Conservation (phyloP, 2,329 filamentous ascomycete genomes). For the Aspergillus sp. region DNA sequence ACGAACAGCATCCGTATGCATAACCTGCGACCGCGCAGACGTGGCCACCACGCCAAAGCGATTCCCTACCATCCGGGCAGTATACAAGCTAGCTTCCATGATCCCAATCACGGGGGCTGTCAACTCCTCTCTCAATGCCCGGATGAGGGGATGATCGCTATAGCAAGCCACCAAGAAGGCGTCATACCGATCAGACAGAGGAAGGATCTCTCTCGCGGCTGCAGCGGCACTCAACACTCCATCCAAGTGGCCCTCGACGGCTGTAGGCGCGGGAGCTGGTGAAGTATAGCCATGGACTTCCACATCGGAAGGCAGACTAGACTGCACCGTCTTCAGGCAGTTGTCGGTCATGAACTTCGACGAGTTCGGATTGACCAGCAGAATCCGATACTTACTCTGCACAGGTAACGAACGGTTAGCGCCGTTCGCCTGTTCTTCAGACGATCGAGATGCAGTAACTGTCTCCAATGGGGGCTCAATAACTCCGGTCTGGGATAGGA, state of each 20-base stretch:
- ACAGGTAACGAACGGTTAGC: not conserved
- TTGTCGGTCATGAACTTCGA: conserved; percentile 48
- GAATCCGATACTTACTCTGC: conserved; percentile 32
- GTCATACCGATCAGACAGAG: conserved; percentile 44
- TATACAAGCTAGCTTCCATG: conserved; percentile 52
- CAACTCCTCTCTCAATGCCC: conserved; percentile 47
- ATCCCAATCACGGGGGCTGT: conserved; percentile 48
- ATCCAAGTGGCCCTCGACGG: conserved; percentile 52
- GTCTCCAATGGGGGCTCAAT: conserved; percentile 36
- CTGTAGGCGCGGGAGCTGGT: conserved; percentile 48
- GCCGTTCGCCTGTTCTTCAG: not conserved
- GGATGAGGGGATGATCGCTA: conserved; percentile 47
- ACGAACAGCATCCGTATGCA: conserved; percentile 40
- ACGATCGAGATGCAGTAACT: not conserved
- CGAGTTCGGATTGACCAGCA: conserved; percentile 50
- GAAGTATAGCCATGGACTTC: conserved; percentile 51
- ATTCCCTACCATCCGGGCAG: conserved; percentile 49
- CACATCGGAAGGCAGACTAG: conserved; percentile 47
- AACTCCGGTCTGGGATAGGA: conserved; percentile 28
- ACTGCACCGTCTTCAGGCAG: conserved; percentile 43
- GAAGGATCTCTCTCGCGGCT: conserved; percentile 40
- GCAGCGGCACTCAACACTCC: conserved; percentile 51
- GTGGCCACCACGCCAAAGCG: conserved; percentile 47
- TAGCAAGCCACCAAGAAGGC: conserved; percentile 52
- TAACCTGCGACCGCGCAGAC: conserved; percentile 37